A percentile compares a stretch with the other conserved stretches of the same genome.
Evolutionary conservation across 441 rosid species (phyloP).

Genomic region (Pelargonium fulgidum): DNA sequence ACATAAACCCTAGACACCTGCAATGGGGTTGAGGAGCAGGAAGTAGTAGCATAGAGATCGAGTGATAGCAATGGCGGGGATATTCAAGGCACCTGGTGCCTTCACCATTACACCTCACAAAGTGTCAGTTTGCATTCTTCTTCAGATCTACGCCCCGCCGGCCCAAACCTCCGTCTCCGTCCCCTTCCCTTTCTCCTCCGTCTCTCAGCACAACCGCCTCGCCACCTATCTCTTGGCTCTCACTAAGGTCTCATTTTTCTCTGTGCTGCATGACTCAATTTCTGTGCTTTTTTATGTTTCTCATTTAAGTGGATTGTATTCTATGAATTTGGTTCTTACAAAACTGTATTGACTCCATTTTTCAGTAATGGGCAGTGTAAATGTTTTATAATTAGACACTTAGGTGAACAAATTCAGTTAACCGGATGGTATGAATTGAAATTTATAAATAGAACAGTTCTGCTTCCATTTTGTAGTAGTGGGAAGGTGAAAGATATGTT

Average conservation of each 20-base stretch:
- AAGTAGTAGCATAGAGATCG: not conserved
- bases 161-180: slow-evolving; percentile 35
- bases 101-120: slow-evolving; percentile 80
- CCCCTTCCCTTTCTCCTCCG: slow-evolving; percentile 66
- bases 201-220: slow-evolving; percentile 84
- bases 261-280: not conserved
- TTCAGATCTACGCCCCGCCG: slow-evolving; percentile 73
- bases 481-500: not conserved
- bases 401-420: not conserved
- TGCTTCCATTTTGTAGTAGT: not conserved
- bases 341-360: not conserved
- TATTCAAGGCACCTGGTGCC: slow-evolving; percentile 34
- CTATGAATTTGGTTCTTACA: not conserved
- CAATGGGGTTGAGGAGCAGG: not conserved
- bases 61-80: slow-evolving; percentile 39
- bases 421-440: not conserved
- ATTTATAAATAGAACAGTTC: not conserved
- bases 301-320: not conserved
- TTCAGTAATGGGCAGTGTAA: not conserved
- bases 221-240: slow-evolving; percentile 71
- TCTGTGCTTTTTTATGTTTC: not conserved
- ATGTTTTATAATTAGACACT: not conserved
- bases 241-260: slow-evolving; percentile 48
- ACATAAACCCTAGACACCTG: not conserved
- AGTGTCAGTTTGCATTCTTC: slow-evolving; percentile 67